These are phyloP conservation scores for Suillus decipiens DNA, from an alignment of 768 basidiomycete genomes.

Conservation along the genomic window DNA sequence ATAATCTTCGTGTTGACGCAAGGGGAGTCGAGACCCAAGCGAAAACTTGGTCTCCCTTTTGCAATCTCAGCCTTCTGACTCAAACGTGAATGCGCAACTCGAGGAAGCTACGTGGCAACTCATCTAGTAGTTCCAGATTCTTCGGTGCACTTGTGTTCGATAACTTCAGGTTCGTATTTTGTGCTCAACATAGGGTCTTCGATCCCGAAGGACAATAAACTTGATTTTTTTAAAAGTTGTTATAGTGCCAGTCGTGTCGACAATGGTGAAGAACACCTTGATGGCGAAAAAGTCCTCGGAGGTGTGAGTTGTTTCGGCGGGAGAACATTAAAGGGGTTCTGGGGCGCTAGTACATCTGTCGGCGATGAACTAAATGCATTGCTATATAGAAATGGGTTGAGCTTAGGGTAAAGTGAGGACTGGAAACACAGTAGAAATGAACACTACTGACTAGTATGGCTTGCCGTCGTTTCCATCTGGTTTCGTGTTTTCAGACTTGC, in stretches of 20 bases:
- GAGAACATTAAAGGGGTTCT: constrained; percentile 84
- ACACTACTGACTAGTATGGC: too few species aligned
- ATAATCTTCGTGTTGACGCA: too few species aligned
- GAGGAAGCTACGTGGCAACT: constrained; percentile 68
- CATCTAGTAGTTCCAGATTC: constrained; percentile 59
- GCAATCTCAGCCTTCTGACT: constrained; percentile 38
- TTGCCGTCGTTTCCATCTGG: constrained; percentile 54
- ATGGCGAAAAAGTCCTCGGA: constrained; percentile 74
- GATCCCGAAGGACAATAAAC: too few species aligned
- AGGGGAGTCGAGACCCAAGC: constrained; percentile 40
- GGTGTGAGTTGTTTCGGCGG: constrained; percentile 87
- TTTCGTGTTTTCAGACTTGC: too few species aligned
- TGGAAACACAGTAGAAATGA: too few species aligned
- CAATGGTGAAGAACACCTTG: constrained; percentile 74
- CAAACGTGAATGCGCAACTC: constrained; percentile 59
- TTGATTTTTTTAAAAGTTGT: too few species aligned
- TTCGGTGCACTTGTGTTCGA: constrained; percentile 60
- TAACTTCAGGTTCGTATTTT: constrained; percentile 42
- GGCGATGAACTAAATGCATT: constrained; percentile 52
- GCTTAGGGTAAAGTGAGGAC: constrained; percentile 8
- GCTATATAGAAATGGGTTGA: constrained; percentile 21
- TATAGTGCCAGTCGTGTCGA: constrained; percentile 77
- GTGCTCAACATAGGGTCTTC: constrained; percentile 18
- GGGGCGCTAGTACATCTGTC: constrained; percentile 81
- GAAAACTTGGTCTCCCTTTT: constrained; percentile 45